Percentiles rank a stretch among this genome's conserved stretches.
Conservation (phyloP, 2,329 filamentous ascomycete species). For the Colletotrichum eleusines region DNA sequence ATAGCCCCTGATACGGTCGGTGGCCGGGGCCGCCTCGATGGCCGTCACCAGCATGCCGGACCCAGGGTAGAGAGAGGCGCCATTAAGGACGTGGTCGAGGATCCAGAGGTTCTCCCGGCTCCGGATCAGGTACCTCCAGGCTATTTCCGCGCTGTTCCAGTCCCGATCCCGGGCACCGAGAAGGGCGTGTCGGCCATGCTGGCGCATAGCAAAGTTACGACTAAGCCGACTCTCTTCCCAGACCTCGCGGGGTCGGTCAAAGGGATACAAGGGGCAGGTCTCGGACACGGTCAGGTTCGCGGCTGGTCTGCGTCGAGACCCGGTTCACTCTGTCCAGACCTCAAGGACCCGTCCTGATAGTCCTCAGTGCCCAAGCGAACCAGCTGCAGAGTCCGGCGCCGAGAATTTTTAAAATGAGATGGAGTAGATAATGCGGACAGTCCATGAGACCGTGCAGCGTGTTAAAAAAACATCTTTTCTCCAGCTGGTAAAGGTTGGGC, state of each 20-base stretch:
- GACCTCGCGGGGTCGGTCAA: constrained; percentile 58
- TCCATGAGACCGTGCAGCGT: no score
- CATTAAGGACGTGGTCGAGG: constrained; percentile 60
- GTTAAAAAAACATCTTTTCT: no score
- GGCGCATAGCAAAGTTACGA: constrained; percentile 56
- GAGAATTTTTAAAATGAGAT: no score
- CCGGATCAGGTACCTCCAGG: constrained; percentile 63
- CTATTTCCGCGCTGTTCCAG: constrained; percentile 57
- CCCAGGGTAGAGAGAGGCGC: constrained; percentile 62
- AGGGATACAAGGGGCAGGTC: constrained; percentile 66
- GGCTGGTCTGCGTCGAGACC: no score
- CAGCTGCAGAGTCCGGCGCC: no score
- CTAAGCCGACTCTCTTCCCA: constrained; percentile 65
- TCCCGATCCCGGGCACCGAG: constrained; percentile 60
- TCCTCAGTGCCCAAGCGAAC: no score
- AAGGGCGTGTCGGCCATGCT: constrained; percentile 61
- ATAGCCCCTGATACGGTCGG: background rate
- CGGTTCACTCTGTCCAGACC: no score
- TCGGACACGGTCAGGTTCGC: constrained; percentile 47
- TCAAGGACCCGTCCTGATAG: no score
- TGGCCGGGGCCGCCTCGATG: constrained; percentile 51
- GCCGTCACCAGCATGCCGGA: constrained; percentile 64
- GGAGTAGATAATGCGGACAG: no score
- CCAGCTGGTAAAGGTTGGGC: no score
- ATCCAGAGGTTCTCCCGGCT: constrained; percentile 65